These are phyloP conservation scores for Naganishia sp. DNA, from an alignment of 1,284 basidiomycete genomes.

Conservation along the genomic window DNA sequence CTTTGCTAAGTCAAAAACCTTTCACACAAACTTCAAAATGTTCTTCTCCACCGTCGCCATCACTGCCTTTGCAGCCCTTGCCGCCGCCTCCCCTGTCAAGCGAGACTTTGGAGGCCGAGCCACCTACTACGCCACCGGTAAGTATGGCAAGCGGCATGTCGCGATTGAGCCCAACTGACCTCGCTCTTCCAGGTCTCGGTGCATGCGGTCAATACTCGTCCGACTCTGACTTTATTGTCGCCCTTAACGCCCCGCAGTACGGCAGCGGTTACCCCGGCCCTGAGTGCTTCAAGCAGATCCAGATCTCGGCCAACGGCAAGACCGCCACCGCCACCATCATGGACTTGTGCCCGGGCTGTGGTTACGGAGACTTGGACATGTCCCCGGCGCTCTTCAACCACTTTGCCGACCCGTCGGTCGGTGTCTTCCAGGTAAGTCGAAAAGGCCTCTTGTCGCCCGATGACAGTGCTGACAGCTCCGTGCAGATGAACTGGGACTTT, in stretches of 20 bases:
- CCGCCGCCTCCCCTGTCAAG: constrained; percentile 19
- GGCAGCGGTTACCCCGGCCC: constrained; percentile 49
- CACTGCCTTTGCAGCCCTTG: constrained; percentile 19
- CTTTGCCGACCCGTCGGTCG: constrained; percentile 17
- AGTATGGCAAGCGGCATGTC: background rate
- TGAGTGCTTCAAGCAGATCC: constrained; percentile 56
- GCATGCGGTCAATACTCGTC: constrained; percentile 37
- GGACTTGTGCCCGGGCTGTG: constrained; percentile 50
- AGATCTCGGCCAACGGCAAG: constrained; percentile 56
- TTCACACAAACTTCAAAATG: constrained; percentile 13
- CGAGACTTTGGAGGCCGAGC: constrained; percentile 33
- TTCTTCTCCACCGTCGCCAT: constrained; percentile 22
- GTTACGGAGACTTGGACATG: constrained; percentile 68
- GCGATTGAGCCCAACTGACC: background rate
- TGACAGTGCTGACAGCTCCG: too few relatives aligned
- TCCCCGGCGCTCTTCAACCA: constrained; percentile 23
- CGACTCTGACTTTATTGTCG: constrained; percentile 34
- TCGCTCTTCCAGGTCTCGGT: constrained; percentile 31
- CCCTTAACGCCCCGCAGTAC: constrained; percentile 39
- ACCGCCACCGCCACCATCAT: constrained; percentile 57
- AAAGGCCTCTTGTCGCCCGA: background rate
- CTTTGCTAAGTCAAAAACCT: background rate
- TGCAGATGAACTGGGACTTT: constrained; percentile 31
- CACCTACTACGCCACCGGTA: constrained; percentile 36
- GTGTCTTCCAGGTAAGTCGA: constrained; percentile 2